These are phyloP conservation scores for Angomonas ambiguus DNA, from an alignment of 208 protist genomes.

Conservation along the genomic window DNA sequence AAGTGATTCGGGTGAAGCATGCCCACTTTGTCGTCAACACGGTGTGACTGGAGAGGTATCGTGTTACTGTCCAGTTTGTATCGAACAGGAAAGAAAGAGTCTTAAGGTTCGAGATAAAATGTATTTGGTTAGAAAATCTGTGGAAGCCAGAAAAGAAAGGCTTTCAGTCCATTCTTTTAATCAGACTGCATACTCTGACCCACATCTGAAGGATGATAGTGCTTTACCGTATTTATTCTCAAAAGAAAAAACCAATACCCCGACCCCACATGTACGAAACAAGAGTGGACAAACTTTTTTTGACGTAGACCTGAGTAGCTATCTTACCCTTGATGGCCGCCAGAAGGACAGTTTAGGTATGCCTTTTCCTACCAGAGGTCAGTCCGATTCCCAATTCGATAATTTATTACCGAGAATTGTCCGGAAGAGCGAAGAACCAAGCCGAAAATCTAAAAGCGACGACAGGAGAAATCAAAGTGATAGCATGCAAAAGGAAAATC, in stretches of 20 bases:
- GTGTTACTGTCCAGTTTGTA: constrained; percentile 19
- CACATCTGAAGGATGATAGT: neutral
- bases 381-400: neutral
- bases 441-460: neutral
- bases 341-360: too few species aligned
- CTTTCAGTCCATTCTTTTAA: neutral
- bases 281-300: neutral
- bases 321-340: neutral
- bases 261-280: neutral
- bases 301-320: neutral
- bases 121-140: constrained; percentile 9
- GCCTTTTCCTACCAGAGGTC: too few species aligned
- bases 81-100: constrained; percentile 15
- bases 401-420: neutral
- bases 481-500: neutral
- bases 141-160: neutral
- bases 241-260: neutral
- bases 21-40: neutral
- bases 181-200: neutral
- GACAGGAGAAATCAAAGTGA: neutral
- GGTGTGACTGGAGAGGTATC: neutral
- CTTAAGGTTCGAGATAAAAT: constrained; percentile 1
- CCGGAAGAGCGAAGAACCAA: too few species aligned
- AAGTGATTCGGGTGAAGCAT: neutral
- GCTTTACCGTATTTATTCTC: neutral